Percentiles rank a stretch among this genome's conserved stretches.
phyloP scores from a whole-genome alignment of 2,329 filamentous ascomycete species.

The Allantophomopsis lycopodina region DNA sequence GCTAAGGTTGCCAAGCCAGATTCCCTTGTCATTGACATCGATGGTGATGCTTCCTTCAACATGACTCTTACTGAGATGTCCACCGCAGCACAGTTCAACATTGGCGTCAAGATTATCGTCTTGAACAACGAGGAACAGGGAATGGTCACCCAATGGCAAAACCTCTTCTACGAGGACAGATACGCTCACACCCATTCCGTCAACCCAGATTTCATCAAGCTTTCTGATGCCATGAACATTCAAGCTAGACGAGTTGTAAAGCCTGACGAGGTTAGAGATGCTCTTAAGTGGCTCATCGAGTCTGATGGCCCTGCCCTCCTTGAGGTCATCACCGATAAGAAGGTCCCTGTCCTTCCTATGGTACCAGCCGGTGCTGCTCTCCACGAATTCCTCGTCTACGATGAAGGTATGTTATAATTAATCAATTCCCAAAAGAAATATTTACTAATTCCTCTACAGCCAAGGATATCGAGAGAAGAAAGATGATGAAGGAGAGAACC shows the following conservation, averaged over 20 bases:
- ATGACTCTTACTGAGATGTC: conserved; percentile 96
- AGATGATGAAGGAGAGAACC: conserved; percentile 52
- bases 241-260: conserved; percentile 59
- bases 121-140: conserved; percentile 97
- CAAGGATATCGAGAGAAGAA: conserved; percentile 54
- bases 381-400: conserved; percentile 88
- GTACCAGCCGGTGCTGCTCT: conserved; percentile 77
- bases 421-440: conserved; percentile 4
- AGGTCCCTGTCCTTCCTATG: conserved; percentile 95
- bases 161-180: conserved; percentile 90
- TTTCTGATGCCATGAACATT: conserved; percentile 83
- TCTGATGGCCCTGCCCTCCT: conserved; percentile 84
- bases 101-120: conserved; percentile 87
- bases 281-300: conserved; percentile 78
- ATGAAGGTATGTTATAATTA: conserved; percentile 44
- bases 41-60: conserved; percentile 97
- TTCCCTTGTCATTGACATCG: conserved; percentile 69
- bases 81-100: conserved; percentile 89
- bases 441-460: conserved; percentile 30
- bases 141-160: conserved; percentile 99
- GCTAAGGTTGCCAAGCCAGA: conserved; percentile 70
- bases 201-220: conserved; percentile 93
- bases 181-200: conserved; percentile 86
- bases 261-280: conserved; percentile 63
- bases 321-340: conserved; percentile 82